Evolutionary conservation across 306 rosid genomes (phyloP), one percentile per base, ranked within the genome.

Genomic region (Glycine soja): DNA sequence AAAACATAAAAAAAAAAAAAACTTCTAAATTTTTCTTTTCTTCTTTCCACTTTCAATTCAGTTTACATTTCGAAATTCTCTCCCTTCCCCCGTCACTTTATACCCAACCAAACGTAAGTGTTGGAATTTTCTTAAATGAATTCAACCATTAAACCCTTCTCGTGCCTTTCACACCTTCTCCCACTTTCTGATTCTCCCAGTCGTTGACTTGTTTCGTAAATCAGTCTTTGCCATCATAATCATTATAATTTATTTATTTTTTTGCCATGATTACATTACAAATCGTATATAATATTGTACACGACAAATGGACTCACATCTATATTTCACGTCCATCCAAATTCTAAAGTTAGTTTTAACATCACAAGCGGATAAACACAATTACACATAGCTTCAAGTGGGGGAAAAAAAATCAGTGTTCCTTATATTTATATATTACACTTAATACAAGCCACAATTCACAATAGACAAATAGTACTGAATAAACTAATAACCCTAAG

Each of bases 381-480:
- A 19, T 48, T 36, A 57, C 19, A 75, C 43, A 75, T 34, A 5
- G 6, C 40, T 15, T 9, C 3, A 2, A 47, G 56, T 2, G 9
- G 8, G 7, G 14, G 4, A 15, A 34, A 19, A 13, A 8, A n/a
- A 34, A 63, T 14, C 48, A 32, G 2, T 34, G 46, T 76, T 70
- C 34, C 47, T 80, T 42, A 24, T 34, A 74, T 50, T 38, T 48
- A 58, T 70, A 61, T 51, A 66, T 71, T 82, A 80, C 71, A 75
- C 32, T 19, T 50, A 46, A 70, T 76, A 70, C 85, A 80, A 80
- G 61, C 80, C 54, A 68, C 36, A 61, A 68, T 58, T 74, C 34
- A 64, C 30, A 24, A 14, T 56, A 16, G 50, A 54, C 14, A 62
- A n/a, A 11, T 8, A 16, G 10, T 9, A 75, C 19, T 51, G 40